phyloP scores from a whole-genome alignment of 2,329 filamentous ascomycete species.

The Pyrenophora seminiperda region DNA sequence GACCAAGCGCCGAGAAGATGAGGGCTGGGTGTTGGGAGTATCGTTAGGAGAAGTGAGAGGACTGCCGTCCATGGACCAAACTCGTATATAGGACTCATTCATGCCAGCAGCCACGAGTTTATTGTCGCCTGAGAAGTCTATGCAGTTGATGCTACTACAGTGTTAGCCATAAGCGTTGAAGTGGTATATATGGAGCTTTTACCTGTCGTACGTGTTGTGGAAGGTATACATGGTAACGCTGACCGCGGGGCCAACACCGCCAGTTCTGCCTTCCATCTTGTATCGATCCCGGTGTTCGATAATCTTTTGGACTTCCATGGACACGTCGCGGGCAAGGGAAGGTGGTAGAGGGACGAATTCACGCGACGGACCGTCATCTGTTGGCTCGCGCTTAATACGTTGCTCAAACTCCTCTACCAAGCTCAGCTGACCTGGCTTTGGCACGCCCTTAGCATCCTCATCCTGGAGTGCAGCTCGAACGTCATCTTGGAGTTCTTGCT shows the following conservation, averaged over 20 bases:
- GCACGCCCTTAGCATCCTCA: constrained; percentile 78
- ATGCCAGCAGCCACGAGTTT: constrained; percentile 86
- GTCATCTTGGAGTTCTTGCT: constrained; percentile 79
- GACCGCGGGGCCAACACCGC: constrained; percentile 79
- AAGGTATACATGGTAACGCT: constrained; percentile 98
- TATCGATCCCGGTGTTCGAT: constrained; percentile 93
- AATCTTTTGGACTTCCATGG: constrained; percentile 91
- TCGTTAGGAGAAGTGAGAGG: constrained; percentile 71
- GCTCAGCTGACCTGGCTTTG: constrained; percentile 70
- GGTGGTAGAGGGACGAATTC: constrained; percentile 84
- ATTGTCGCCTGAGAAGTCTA: constrained; percentile 94
- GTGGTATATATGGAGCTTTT: constrained; percentile 41
- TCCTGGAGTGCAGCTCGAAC: constrained; percentile 86
- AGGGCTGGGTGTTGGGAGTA: constrained; percentile 59
- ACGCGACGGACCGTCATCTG: constrained; percentile 78
- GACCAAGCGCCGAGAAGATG: constrained; percentile 76
- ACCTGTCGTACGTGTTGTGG: constrained; percentile 93
- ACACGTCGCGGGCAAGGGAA: constrained; percentile 85
- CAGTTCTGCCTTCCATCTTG: constrained; percentile 81
- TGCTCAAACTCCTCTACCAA: constrained; percentile 87
- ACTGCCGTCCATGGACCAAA: constrained; percentile 90
- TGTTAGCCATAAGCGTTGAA: not conserved
- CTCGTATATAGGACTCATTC: constrained; percentile 90
- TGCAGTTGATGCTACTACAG: constrained; percentile 76
- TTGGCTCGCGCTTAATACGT: constrained; percentile 86